Evolutionary conservation across 352 stramenopile genomes (phyloP), one percentile per base, ranked within the genome.

Genomic region (Globisporangium barbulae): DNA sequence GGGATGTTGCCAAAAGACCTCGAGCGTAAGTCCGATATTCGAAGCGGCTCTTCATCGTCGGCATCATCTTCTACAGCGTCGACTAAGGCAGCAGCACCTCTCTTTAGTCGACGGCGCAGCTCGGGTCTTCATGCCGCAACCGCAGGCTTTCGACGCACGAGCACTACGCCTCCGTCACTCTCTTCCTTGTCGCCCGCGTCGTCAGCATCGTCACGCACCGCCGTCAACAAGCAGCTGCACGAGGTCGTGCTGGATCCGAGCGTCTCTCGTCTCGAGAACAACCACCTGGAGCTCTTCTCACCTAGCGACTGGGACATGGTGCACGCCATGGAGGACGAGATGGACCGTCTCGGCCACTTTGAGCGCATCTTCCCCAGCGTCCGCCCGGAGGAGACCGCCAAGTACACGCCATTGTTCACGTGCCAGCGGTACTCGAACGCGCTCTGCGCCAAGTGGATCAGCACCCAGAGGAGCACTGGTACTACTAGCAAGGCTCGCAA

Each of bases 251-350:
- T 81, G 12, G 79, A 90, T 35, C 57, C 75, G 19, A 76, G 70
- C 3, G 56, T 82, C 15, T 59, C 71, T 1, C 39, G 61, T 3
- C 79, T 91, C 19, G 74, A 88, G 12, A 64, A 71, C 31, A 65
- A 68, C 0, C 80, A 91, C 62, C 52, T 91, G 31, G 71, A 81
- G 44, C 62, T 87, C 7, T 86, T 94, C 55, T 68, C 74, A 3
- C 19, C 59, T 0, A 76, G 61, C 30, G 85, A 94, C 70, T 89
- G 81, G 78, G 64, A 82, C 5, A 75, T 89, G 21, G 64, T 94
- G 2, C 59, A 85, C 21, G 25, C 72, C 15, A 88, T 92, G 75
- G 85, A 90, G 22, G 85, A 90, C 62, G 85, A 94, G 64, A 81
- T 85, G 65, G 72, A 88, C 48, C 81, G 85, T 0, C 52, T 75